Conservation (phyloP, 805 yeast genomes). For the Ogataea populi-albae region DNA sequence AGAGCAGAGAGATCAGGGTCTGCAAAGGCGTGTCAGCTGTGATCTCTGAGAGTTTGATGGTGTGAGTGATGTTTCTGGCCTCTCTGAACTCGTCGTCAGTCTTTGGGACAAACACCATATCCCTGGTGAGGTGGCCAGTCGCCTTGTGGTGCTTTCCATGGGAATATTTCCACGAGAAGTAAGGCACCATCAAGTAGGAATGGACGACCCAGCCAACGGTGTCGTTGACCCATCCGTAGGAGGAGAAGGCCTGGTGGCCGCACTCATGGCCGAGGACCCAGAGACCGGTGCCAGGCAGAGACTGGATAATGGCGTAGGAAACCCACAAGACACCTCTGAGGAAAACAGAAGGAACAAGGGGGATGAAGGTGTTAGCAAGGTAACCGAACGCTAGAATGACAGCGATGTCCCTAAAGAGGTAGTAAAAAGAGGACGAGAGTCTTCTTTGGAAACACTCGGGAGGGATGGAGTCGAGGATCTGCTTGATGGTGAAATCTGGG, state of each 20-base stretch:
- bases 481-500: slow-evolving; percentile 76
- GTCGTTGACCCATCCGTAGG: slow-evolving; percentile 70
- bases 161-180: slow-evolving; percentile 81
- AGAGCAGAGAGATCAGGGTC: slow-evolving; percentile 52
- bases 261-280: slow-evolving; percentile 92
- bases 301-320: slow-evolving; percentile 50
- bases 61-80: slow-evolving; percentile 20
- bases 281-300: slow-evolving; percentile 70
- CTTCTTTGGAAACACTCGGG: slow-evolving; percentile 69
- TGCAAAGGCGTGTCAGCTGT: slow-evolving; percentile 73
- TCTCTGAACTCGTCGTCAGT: slow-evolving; percentile 54
- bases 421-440: slow-evolving; percentile 50
- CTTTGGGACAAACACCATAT: slow-evolving; percentile 81
- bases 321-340: slow-evolving; percentile 60
- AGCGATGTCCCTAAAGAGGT: slow-evolving; percentile 65
- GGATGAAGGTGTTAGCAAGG: slow-evolving; percentile 54
- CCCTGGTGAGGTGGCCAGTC: slow-evolving; percentile 78
- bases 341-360: slow-evolving; percentile 39
- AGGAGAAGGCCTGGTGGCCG: slow-evolving; percentile 85
- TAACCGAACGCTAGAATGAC: slow-evolving; percentile 48
- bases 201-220: slow-evolving; percentile 81
- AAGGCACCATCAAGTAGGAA: slow-evolving; percentile 76
- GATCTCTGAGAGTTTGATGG: slow-evolving; percentile 45
- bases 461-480: slow-evolving; percentile 70
- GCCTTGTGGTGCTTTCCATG: slow-evolving; percentile 91